Conservation (phyloP, 1,284 basidiomycete genomes). For the Mycena citricolor region DNA sequence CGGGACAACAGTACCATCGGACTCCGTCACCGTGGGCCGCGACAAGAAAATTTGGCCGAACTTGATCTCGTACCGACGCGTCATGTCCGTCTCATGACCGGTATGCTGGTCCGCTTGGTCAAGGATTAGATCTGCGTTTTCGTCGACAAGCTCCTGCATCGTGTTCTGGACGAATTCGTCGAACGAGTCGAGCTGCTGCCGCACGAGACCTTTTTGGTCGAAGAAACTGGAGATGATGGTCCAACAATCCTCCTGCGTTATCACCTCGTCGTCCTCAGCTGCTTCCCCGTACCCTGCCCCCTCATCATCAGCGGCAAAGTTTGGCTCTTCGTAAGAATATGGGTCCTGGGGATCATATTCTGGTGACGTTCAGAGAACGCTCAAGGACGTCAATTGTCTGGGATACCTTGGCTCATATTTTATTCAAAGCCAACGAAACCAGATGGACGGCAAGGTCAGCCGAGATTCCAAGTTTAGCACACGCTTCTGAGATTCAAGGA, state of each 20-base stretch:
- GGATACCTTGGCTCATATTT: slow-evolving; percentile 52
- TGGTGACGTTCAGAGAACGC: slow-evolving; percentile 24
- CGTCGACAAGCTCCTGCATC: slow-evolving; percentile 99
- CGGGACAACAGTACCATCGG: slow-evolving; percentile 90
- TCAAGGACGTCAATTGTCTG: slow-evolving; percentile 13
- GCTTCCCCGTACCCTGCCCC: no score
- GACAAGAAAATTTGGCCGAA: slow-evolving; percentile 99
- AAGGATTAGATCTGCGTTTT: slow-evolving; percentile 89
- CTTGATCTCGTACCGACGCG: slow-evolving; percentile 94
- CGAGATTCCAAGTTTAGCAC: slow-evolving; percentile 14
- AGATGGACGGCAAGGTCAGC: slow-evolving; percentile 8
- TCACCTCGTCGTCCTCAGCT: slow-evolving; percentile 74
- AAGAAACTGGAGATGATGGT: slow-evolving; percentile 96
- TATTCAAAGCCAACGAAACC: slow-evolving; percentile 16
- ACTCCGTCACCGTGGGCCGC: slow-evolving; percentile 91
- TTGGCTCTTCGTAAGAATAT: slow-evolving; percentile 57
- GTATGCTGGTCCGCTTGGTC: slow-evolving; percentile 97
- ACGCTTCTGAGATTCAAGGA: slow-evolving; percentile 2
- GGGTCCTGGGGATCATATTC: slow-evolving; percentile 53
- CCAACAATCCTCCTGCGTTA: slow-evolving; percentile 95
- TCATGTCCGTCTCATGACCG: slow-evolving; percentile 76
- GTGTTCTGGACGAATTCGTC: slow-evolving; percentile 99
- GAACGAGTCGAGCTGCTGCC: slow-evolving; percentile 97
- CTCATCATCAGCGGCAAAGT: slow-evolving; percentile 57
- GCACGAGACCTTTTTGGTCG: slow-evolving; percentile 94